phyloP scores from a whole-genome alignment of 2,329 filamentous ascomycete species.

The Byssochlamys sp. region DNA sequence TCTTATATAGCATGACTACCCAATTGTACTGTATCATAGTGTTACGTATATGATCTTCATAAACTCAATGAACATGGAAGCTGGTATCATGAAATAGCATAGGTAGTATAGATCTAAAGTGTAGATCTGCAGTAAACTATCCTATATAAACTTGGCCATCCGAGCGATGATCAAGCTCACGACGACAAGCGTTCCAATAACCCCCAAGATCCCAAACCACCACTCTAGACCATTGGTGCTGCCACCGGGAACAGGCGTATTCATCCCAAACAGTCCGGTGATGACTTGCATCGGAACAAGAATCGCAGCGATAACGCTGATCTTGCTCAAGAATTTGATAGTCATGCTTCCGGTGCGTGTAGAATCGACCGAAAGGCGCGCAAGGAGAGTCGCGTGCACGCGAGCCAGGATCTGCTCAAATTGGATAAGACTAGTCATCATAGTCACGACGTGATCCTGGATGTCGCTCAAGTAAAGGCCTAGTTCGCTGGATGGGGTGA shows the following conservation, averaged over 20 bases:
- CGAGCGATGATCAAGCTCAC: constrained; percentile 19
- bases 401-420: constrained; percentile 92
- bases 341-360: constrained; percentile 75
- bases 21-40: not conserved
- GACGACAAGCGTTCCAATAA: constrained; percentile 24
- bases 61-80: not conserved
- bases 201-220: constrained; percentile 34
- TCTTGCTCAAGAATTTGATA: constrained; percentile 78
- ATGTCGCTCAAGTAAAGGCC: constrained; percentile 90
- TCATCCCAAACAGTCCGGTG: constrained; percentile 46
- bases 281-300: constrained; percentile 85
- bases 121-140: not conserved
- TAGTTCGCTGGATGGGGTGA: constrained; percentile 84
- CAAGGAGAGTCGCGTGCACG: constrained; percentile 84
- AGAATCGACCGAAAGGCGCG: constrained; percentile 79
- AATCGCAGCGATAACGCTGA: constrained; percentile 80
- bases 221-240: constrained; percentile 19
- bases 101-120: not conserved
- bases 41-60: too few species aligned
- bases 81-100: not conserved
- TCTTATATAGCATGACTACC: not conserved
- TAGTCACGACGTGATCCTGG: constrained; percentile 93
- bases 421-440: constrained; percentile 86
- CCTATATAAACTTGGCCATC: constrained; percentile 11
- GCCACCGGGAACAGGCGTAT: constrained; percentile 31